Evolutionary conservation across 108 stramenopile genomes (phyloP).

Genomic region (Nannochloropsis oceanica): DNA sequence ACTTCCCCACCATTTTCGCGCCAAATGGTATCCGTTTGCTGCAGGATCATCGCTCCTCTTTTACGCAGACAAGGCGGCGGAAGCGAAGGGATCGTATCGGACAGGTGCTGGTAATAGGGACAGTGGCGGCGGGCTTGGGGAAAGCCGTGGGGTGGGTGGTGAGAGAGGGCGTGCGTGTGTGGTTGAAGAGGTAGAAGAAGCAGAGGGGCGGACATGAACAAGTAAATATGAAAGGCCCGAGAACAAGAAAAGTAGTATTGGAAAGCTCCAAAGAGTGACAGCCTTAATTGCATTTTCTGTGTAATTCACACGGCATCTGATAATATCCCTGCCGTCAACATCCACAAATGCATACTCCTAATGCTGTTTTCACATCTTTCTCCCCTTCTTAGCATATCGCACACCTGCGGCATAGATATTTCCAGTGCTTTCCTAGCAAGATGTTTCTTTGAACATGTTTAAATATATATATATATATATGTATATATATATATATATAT

Average conservation of each 20-base stretch:
- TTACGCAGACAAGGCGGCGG: not conserved
- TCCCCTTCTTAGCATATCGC: too few species aligned
- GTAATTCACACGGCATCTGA: not conserved
- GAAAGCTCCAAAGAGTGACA: not conserved
- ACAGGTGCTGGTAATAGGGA: not conserved
- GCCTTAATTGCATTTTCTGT: not conserved
- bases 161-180: not conserved
- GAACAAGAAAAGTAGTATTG: not conserved
- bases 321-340: not conserved
- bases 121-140: not conserved
- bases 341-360: not conserved
- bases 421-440: not conserved
- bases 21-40: conserved; percentile 68
- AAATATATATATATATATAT: too few species aligned
- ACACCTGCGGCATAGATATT: too few species aligned
- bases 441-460: not conserved
- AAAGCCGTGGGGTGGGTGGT: not conserved
- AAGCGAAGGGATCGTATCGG: not conserved
- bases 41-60: conserved; percentile 37
- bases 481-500: too few species aligned
- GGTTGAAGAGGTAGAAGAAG: not conserved
- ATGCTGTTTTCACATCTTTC: not conserved
- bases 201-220: not conserved
- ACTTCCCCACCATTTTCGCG: conserved; percentile 52
- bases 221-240: not conserved